Evolutionary conservation across 768 basidiomycete species (phyloP).

Genomic region (Mycena belliarum): DNA sequence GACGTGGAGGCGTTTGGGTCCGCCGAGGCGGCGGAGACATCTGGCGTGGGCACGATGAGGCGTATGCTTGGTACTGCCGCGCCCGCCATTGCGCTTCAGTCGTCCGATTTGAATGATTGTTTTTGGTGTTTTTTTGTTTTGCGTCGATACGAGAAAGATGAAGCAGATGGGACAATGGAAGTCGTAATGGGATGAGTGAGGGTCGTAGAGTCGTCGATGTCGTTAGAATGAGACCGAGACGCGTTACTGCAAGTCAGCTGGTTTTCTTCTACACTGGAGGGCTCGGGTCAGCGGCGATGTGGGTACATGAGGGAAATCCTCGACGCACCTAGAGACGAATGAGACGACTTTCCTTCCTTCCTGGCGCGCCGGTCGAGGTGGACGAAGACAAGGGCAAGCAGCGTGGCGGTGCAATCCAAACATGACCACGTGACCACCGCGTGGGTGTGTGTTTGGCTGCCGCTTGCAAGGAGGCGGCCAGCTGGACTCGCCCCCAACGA

Average conservation of each 20-base stretch:
- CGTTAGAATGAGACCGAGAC: neutral
- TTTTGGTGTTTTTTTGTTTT: too few species aligned
- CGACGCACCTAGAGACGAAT: neutral
- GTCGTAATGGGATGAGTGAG: neutral
- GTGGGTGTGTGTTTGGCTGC: neutral
- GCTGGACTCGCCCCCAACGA: too few species aligned
- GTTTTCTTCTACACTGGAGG: slow-evolving; percentile 8
- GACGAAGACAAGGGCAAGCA: slow-evolving; percentile 2
- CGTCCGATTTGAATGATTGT: too few species aligned
- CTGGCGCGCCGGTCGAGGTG: neutral
- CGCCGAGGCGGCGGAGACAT: slow-evolving; percentile 29
- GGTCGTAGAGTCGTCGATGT: neutral
- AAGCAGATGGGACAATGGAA: neutral
- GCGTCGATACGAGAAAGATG: too few species aligned
- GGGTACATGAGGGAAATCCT: too few species aligned
- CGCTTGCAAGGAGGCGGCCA: too few species aligned
- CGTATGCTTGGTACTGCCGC: slow-evolving; percentile 49
- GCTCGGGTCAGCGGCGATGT: too few species aligned
- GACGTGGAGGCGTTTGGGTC: neutral
- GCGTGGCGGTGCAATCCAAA: slow-evolving; percentile 2
- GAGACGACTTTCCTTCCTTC: neutral
- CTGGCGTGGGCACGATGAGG: slow-evolving; percentile 51
- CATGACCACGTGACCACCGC: neutral
- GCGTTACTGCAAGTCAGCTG: slow-evolving; percentile 9
- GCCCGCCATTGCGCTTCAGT: too few species aligned